Percentiles rank a stretch among this genome's conserved stretches.
Evolutionary conservation across 768 basidiomycete species (phyloP).

Genomic region (Pisolithus sp.): DNA sequence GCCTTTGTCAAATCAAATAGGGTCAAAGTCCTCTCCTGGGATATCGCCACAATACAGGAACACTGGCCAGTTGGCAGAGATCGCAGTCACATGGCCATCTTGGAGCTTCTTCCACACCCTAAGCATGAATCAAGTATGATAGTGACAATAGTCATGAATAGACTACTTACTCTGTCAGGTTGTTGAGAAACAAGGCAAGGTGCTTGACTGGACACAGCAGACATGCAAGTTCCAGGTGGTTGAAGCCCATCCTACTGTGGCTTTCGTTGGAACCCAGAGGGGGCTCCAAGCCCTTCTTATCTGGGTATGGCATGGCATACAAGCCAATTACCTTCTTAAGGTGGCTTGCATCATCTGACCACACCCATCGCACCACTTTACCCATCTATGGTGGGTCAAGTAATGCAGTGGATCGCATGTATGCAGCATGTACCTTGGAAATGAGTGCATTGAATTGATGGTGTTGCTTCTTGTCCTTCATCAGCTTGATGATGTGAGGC

Average conservation of each 20-base stretch:
- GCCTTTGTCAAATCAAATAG: background rate
- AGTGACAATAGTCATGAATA: background rate
- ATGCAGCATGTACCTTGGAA: background rate
- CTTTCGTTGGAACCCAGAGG: background rate
- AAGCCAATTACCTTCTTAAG: background rate
- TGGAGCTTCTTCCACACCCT: too few relatives aligned
- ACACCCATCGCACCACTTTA: background rate
- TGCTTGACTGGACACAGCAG: background rate
- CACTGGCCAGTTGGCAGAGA: background rate
- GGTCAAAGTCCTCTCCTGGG: background rate
- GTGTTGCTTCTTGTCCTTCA: background rate
- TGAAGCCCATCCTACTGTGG: background rate
- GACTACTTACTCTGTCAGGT: background rate
- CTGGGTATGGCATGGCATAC: background rate
- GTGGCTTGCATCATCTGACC: background rate
- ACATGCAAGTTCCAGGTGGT: background rate
- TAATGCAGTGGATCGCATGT: background rate
- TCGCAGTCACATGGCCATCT: background rate
- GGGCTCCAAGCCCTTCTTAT: background rate
- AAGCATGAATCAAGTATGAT: too few relatives aligned
- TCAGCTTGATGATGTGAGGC: background rate
- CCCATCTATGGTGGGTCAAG: background rate
- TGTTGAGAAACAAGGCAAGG: background rate
- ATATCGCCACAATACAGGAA: slow-evolving; percentile 1
- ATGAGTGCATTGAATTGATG: background rate